Percentiles rank a stretch among this genome's conserved stretches.
Conservation (phyloP, 768 basidiomycete genomes). For the Panus rudis region DNA sequence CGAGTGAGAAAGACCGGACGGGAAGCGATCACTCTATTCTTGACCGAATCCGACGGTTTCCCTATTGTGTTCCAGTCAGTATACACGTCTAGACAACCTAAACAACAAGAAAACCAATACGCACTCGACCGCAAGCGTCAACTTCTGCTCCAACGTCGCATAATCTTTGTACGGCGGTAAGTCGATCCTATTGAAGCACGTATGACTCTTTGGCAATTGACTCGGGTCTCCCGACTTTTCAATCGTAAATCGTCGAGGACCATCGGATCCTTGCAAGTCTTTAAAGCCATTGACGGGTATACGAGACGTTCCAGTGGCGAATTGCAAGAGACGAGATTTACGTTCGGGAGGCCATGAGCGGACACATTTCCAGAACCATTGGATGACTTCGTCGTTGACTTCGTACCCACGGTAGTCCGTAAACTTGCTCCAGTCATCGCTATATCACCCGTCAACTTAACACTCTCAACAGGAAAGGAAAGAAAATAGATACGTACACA, state of each 20-base stretch:
- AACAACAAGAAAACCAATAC: constrained; percentile 27
- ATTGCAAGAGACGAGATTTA: constrained; percentile 93
- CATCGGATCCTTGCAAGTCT: constrained; percentile 96
- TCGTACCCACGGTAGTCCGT: constrained; percentile 98
- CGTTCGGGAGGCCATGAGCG: constrained; percentile 97
- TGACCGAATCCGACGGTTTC: constrained; percentile 95
- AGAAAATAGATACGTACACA: constrained; percentile 54
- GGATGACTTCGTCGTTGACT: constrained; percentile 91
- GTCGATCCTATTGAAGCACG: constrained; percentile 96
- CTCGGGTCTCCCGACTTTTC: constrained; percentile 97
- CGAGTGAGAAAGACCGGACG: not conserved
- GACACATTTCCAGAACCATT: constrained; percentile 99
- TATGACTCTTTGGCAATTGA: constrained; percentile 93
- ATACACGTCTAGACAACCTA: not conserved
- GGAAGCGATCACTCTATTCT: constrained; percentile 46
- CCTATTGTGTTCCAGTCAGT: constrained; percentile 40
- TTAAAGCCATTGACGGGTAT: constrained; percentile 99
- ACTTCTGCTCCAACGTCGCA: constrained; percentile 87
- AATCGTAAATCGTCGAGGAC: constrained; percentile 94
- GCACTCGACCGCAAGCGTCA: constrained; percentile 90
- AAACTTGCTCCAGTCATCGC: constrained; percentile 98
- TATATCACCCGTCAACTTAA: constrained; percentile 21
- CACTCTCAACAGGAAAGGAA: not conserved
- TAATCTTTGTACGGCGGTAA: constrained; percentile 98
- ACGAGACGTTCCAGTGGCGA: constrained; percentile 94